These are phyloP conservation scores for Priceomyces haplophilus DNA, from an alignment of 805 yeast genomes.

Conservation along the genomic window DNA sequence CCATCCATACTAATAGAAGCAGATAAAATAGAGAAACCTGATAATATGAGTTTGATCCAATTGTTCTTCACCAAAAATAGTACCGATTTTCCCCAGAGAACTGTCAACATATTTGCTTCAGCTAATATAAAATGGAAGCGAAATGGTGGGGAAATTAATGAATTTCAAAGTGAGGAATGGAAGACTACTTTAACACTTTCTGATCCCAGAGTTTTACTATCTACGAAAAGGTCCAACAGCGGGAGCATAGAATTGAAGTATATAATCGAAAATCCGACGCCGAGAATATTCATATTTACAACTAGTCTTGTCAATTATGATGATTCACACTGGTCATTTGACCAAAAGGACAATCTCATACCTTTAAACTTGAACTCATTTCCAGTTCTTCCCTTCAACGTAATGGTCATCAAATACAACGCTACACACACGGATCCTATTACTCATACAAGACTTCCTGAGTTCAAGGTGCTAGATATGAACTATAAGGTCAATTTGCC, in stretches of 20 bases:
- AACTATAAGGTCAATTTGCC: conserved; percentile 64
- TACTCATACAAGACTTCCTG: conserved; percentile 47
- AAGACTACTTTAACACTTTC: conserved; percentile 57
- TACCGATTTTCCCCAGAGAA: conserved; percentile 39
- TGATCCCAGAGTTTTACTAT: conserved; percentile 66
- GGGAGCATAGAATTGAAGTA: conserved; percentile 38
- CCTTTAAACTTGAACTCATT: conserved; percentile 33
- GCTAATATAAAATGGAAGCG: conserved; percentile 35
- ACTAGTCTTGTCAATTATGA: conserved; percentile 34
- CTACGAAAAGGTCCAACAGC: conserved; percentile 18
- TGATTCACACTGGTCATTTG: conserved; percentile 25
- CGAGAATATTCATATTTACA: conserved; percentile 62
- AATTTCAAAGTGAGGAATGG: conserved; percentile 39
- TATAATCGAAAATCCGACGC: conserved; percentile 72
- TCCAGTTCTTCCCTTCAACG: conserved; percentile 62
- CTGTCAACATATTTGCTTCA: conserved; percentile 26
- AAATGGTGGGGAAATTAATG: conserved; percentile 18
- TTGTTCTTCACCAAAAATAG: conserved; percentile 34
- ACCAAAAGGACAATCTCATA: conserved; percentile 21
- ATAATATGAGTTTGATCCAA: conserved; percentile 10
- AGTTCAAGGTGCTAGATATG: conserved; percentile 62
- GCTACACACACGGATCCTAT: conserved; percentile 14
- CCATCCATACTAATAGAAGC: conserved; percentile 24
- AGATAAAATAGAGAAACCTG: conserved; percentile 4
- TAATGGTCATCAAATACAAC: conserved; percentile 40